Base-by-base conservation (phyloP, 2,329 filamentous ascomycete species). In the Neobulgaria alba region DNA sequence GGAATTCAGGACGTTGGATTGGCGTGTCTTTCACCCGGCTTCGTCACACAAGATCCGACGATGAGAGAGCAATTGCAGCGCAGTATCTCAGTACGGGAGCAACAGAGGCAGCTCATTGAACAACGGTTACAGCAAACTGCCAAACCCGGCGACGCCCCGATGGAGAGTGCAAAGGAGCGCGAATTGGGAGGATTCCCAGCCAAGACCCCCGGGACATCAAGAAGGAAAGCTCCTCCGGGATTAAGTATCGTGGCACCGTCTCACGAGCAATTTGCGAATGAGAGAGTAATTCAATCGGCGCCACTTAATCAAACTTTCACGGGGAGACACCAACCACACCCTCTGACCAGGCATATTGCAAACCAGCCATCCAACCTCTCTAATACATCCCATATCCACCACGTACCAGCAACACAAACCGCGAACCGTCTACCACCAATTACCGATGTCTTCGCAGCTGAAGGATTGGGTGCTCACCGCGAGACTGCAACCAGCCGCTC, bases 61-160 rank as follows among this genome's bases (percentile, higher is more conserved):
- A 93, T 95, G 87, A 82, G 92, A 59, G 87, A 95, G 63, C 89
- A 96, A 63, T 69, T 98, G 39, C 88, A 96, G 64, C 79, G 90
- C 53, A 96, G 92, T 63, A 78, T 95, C 63, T 88, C 85, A 33
- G 89, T 98, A 20, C 75, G 89, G 49, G 90, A 98, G 53, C 87
- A 95, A 61, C 92, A 98, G 63, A 76, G 90, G 52, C 85, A 87
- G 51, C 90, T 98, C 52, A 98, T 98, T 54, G 92, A 96, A 64
- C 81, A 86, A 26, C 78, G 92, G 57, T 67, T 90, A 53, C 88
- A 95, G 57, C 89, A 90, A 64, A 85, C 89, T 36, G 85, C 82
- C 15, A 90, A 90, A 55, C 80, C 79, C 60, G 82, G 82, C 32
- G 82, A 87, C 45, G 78, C 77, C 12, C 72, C 74, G 2, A 61